Conservation (phyloP, 2,329 filamentous ascomycete species). For the Colletotrichum plurivorum region DNA sequence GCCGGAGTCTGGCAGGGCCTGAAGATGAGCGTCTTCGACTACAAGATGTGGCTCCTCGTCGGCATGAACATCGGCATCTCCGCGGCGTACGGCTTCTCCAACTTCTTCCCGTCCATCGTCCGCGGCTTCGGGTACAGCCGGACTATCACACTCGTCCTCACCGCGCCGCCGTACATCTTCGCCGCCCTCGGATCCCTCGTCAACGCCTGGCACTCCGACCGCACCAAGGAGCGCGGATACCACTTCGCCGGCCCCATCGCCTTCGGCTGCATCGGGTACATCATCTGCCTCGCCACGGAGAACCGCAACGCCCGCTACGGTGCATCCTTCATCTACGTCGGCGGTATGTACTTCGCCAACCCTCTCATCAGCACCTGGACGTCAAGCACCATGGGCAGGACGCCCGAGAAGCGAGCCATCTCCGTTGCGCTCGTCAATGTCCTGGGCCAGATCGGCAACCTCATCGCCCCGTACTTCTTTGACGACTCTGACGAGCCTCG, state of each 20-base stretch:
- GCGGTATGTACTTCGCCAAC: constrained; percentile 41
- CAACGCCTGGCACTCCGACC: constrained; percentile 43
- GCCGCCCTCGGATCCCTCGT: constrained; percentile 40
- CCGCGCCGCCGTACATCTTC: constrained; percentile 44
- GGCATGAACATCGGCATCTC: constrained; percentile 44
- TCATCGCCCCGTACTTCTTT: constrained; percentile 48
- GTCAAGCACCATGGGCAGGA: constrained; percentile 43
- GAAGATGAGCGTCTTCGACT: constrained; percentile 43
- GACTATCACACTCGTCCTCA: constrained; percentile 44
- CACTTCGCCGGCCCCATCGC: constrained; percentile 41
- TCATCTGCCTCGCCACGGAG: constrained; percentile 43
- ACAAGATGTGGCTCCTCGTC: constrained; percentile 45
- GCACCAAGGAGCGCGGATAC: constrained; percentile 42
- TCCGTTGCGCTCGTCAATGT: constrained; percentile 43
- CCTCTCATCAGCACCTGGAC: constrained; percentile 41
- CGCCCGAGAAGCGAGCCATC: constrained; percentile 45
- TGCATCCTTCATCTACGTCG: constrained; percentile 43
- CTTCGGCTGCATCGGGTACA: constrained; percentile 44
- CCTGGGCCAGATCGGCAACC: constrained; percentile 42
- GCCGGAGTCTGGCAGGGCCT: constrained; percentile 43
- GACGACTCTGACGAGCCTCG: constrained; percentile 43
- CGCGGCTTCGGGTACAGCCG: constrained; percentile 42
- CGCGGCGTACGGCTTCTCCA: constrained; percentile 42
- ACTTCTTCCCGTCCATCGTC: constrained; percentile 46
- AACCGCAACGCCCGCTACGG: constrained; percentile 42